Evolutionary conservation across 257 asterid genomes (phyloP).

Genomic region (Rehmannia glutinosa): DNA sequence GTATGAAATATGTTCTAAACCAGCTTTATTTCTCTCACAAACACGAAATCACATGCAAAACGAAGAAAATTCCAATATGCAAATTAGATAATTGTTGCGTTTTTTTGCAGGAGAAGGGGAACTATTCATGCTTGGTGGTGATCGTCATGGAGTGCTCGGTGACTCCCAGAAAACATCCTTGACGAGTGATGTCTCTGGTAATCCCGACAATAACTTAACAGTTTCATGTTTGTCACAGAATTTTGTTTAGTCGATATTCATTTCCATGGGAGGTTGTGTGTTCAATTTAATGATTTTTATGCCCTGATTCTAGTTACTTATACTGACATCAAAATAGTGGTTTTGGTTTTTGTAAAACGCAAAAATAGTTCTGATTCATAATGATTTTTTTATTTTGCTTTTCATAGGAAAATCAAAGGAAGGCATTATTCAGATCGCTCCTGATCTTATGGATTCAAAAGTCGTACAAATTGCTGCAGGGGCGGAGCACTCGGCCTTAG

Average conservation of each 20-base stretch:
- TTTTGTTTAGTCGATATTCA: background rate
- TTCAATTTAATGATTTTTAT: too few species aligned
- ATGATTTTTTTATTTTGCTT: background rate
- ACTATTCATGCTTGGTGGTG: constrained; percentile 68
- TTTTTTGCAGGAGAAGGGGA: constrained; percentile 45
- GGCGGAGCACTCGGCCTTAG: constrained; percentile 84
- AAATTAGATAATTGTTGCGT: background rate
- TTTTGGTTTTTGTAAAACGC: background rate
- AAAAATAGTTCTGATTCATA: background rate
- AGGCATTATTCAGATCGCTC: constrained; percentile 25
- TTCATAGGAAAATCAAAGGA: constrained; percentile 30
- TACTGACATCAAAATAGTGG: background rate
- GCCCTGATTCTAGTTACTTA: background rate
- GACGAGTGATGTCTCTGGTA: constrained; percentile 28
- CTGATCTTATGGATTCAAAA: constrained; percentile 27
- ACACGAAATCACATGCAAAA: background rate
- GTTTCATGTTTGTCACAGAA: background rate
- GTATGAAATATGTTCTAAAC: constrained; percentile 28
- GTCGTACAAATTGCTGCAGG: constrained; percentile 76
- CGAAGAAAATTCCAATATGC: background rate
- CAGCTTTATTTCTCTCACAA: background rate
- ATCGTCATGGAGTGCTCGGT: constrained; percentile 65
- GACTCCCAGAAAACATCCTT: constrained; percentile 27
- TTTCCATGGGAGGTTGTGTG: background rate
- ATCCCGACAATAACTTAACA: background rate